Evolutionary conservation across 2,329 filamentous ascomycete species (phyloP).

Genomic region (Talaromyces verruculosus): DNA sequence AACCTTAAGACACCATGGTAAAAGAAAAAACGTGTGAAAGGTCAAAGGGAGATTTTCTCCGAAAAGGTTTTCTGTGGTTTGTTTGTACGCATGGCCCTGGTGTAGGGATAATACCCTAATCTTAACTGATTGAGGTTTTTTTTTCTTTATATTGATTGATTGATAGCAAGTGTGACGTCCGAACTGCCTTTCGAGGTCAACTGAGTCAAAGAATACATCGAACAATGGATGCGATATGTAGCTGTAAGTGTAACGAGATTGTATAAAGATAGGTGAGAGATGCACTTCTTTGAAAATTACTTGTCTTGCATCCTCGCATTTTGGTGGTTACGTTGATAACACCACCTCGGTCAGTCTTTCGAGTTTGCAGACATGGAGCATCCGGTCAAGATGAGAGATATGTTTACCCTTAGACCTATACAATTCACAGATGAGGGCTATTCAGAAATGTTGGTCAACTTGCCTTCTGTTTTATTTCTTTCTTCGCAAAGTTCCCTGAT

Average conservation of each 20-base stretch:
- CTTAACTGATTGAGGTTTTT: neutral
- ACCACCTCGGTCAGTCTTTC: neutral
- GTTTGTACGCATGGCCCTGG: neutral
- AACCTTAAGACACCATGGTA: neutral
- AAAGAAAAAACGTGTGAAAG: neutral
- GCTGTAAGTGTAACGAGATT: neutral
- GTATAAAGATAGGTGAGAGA: slow-evolving; percentile 10
- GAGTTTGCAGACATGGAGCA: neutral
- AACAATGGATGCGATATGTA: slow-evolving; percentile 8
- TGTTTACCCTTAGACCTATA: neutral
- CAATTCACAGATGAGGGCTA: slow-evolving; percentile 17
- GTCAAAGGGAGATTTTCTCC: neutral
- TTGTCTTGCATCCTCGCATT: neutral
- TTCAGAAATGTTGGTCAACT: slow-evolving; percentile 9
- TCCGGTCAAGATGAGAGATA: slow-evolving; percentile 5
- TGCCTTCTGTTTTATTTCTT: neutral
- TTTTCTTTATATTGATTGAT: neutral
- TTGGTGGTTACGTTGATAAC: neutral
- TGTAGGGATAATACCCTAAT: slow-evolving; percentile 2
- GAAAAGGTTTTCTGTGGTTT: neutral
- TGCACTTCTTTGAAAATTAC: neutral
- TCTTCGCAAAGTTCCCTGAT: neutral
- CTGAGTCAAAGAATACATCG: neutral
- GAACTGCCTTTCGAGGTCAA: slow-evolving; percentile 5
- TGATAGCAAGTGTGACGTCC: neutral